Base-by-base conservation (phyloP, 257 asterid genomes). In the Oldenlandia corymbosa region DNA sequence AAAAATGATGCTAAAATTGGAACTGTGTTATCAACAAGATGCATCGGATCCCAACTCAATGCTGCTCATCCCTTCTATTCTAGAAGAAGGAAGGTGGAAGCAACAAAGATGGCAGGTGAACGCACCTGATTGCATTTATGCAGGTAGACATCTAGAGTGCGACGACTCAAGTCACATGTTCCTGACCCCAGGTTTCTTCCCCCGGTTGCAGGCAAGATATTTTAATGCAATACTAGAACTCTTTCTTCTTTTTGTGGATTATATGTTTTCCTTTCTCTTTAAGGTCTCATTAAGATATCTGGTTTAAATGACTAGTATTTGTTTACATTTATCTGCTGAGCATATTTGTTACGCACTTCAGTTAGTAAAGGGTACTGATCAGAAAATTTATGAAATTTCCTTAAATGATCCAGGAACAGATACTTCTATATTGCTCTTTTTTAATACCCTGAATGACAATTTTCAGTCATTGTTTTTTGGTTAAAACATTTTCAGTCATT, bases 1-100 rank as follows among this genome's bases (percentile, higher is more conserved):
- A 50, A 82, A 74, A 60, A 72, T 90, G 89, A 90, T 88, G 96
- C 81, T 88, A 70, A 90, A 88, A 71, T 77, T 90, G 39, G 96
- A 86, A 71, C 83, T 88, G 20, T 90, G 96, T 69, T 90, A 82
- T 52, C 88, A 88, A 71, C 91, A 82, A 68, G 87, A 85, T 76
- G 84, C 85, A 14, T 69, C 85, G 7, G 73, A 85, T 42, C 79
- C 81, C 28, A 67, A 78, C 70, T 84, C 97, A 27, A 71, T 81
- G 32, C 58, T 85, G 10, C 68, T 88, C 49, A 66, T 88, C 58
- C 91, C 93, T 11, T 78, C 95, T 17, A 71, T 48, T 73, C 80
- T 90, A 62, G 97, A 88, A 71, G 95, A 88, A 37, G 89, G 91
- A 21, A 82, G 83, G 66, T 68, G 85, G 80, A 88, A 65, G 70